Conservation (phyloP, 352 stramenopile species). For the Phytophthora pistaciae region DNA sequence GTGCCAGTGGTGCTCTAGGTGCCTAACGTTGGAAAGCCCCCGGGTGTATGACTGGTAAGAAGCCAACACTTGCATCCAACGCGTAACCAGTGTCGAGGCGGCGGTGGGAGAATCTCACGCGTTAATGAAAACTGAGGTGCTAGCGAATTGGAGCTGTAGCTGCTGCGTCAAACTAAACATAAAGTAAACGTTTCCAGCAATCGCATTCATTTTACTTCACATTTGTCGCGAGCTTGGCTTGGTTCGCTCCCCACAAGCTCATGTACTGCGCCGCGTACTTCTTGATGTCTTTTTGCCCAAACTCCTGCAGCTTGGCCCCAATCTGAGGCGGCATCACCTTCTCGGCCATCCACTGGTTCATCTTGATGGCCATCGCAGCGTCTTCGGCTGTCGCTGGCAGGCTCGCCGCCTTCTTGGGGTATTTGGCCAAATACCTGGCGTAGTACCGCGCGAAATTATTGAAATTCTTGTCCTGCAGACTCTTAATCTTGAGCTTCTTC, state of each 20-base stretch:
- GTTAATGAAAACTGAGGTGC: not conserved
- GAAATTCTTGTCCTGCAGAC: slow-evolving; percentile 10
- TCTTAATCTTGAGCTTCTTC: slow-evolving; percentile 14
- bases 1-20: not conserved
- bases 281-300: not conserved
- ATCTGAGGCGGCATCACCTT: slow-evolving; percentile 4
- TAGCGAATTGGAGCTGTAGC: not conserved
- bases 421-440: slow-evolving; percentile 7
- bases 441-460: slow-evolving; percentile 19
- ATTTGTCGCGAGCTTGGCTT: slow-evolving; percentile 3
- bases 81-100: not conserved
- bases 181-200: not conserved
- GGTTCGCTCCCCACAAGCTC: slow-evolving; percentile 1
- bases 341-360: slow-evolving; percentile 8
- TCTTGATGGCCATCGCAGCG: slow-evolving; percentile 5
- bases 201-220: not conserved
- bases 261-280: slow-evolving; percentile 10
- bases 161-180: not conserved
- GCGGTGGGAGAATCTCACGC: not conserved
- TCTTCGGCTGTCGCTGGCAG: slow-evolving; percentile 12
- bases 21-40: slow-evolving; percentile 14
- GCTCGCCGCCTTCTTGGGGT: slow-evolving; percentile 3
- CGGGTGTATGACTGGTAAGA: not conserved
- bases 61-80: slow-evolving; percentile 1
- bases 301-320: not conserved